Evolutionary conservation across 2,329 filamentous ascomycete genomes (phyloP), one percentile per base, ranked within the genome.

Genomic region (Nemania diffusa): DNA sequence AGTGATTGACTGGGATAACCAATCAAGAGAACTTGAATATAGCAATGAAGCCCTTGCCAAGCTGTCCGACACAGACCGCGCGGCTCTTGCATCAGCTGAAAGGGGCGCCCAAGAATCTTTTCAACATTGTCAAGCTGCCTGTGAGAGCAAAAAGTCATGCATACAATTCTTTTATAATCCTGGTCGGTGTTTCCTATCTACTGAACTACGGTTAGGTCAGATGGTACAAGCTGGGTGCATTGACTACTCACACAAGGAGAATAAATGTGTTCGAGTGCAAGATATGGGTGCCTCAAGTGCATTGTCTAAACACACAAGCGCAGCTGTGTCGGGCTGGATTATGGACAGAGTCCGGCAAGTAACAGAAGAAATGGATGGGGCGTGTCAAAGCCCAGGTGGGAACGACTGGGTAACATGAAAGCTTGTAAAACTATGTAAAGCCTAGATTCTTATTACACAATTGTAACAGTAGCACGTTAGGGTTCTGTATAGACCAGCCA

Each of bases 131-230:
- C 61, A 22, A 48, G 57, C 40, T 5, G 68, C 48, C 4, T 72
- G 70, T 24, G 63, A 69, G 44, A 70, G 60, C 22, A 67, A 58
- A 24, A 27, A 61, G 4, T 27, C n/a, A 15, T 72, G 70, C 44
- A 62, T 70, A 1, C 63, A 67, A 50, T 69, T 62, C 22, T 70
- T 58, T 4, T 55, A 64, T 37, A 37, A 7, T 1, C 24, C 53
- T 1, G 46, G 62, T 3, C 50, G 29, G 27, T 70, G 70, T 56
- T 42, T 65, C 3, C 53, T 57, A 15, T 69, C 70, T 5, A 57
- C 62, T n/a, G 60, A 72, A 22, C 29, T 72, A 13, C 68, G 68
- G 9, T 20, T 69, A 6, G 68, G 63, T 6, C 63, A 64, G 44
- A 56, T 50, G 8, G 61, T 44, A 11, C 61, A 68, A 7, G 24